Evolutionary conservation across 164 flowering plant genomes (phyloP), one percentile per base, ranked within the genome.

Genomic region (Liquidambar formosana): DNA sequence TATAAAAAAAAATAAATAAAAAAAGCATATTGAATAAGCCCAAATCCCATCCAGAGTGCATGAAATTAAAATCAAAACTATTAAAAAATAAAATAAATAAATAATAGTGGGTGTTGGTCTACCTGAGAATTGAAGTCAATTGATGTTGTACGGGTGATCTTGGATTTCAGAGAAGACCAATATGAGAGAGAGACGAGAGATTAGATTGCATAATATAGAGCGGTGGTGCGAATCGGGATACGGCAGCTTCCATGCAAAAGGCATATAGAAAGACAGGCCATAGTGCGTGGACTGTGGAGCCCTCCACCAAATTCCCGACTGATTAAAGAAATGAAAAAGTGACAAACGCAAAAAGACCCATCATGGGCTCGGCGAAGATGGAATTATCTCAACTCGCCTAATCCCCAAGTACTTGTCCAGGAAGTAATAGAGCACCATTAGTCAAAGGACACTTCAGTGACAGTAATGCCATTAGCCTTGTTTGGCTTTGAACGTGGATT

Each of bases 111-210:
- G 69, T 57, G 18, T 65, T 59, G n/a, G 19, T 13, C 54, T 33
- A 65, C 61, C 67, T 46, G 54, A 21, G 63, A 67, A 56, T 16
- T 45, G 2, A 57, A 73, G 61, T 28, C 19, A 12, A 57, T 23
- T 23, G n/a, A 59, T 10, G 15, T 10, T 43, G 61, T 59, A 56
- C 63, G 15, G 67, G 23, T 16, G 44, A 64, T 41, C 64, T 62
- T 69, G 57, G 73, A 69, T 41, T 74, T 65, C 77, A 69, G 77
- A 60, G 77, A 64, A 73, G 52, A 52, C 57, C 58, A 71, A 63
- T 38, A 8, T 15, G 44, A 57, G 64, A 28, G 57, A 53, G 6
- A 33, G 6, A 33, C 2, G 41, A 33, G 41, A 33, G 41, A 33
- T 33, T 6, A 33, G 41, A 33, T 33, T 33, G 6, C 41, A 33